These are phyloP conservation scores for Colletotrichum trifolii DNA, from an alignment of 2,329 filamentous ascomycete genomes.

Conservation along the genomic window DNA sequence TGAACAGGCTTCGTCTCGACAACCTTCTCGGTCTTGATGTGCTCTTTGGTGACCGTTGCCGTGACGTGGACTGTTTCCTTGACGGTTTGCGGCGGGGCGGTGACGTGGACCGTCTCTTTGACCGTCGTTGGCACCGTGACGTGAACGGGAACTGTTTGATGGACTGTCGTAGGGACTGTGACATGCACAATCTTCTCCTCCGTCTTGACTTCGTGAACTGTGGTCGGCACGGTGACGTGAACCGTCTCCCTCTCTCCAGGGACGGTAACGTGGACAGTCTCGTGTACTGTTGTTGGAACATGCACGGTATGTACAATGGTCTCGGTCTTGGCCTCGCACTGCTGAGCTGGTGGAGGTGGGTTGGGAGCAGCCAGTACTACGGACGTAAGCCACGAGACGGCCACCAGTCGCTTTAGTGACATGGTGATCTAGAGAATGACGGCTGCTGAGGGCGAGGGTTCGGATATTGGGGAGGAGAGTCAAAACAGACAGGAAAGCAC, in stretches of 20 bases:
- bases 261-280: conserved; percentile 23
- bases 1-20: conserved; percentile 16
- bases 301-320: conserved; percentile 32
- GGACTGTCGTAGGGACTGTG: conserved; percentile 16
- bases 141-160: conserved; percentile 23
- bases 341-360: conserved; percentile 17
- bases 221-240: conserved; percentile 27
- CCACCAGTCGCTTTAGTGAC: conserved; percentile 24
- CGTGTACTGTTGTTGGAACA: conserved; percentile 28
- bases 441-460: background rate
- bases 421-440: conserved; percentile 1
- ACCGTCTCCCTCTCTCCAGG: conserved; percentile 22
- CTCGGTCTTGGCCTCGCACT: conserved; percentile 27
- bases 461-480: background rate
- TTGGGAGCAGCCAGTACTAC: conserved; percentile 29
- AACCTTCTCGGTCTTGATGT: conserved; percentile 8
- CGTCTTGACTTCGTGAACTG: conserved; percentile 23
- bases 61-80: conserved; percentile 30
- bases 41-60: conserved; percentile 10
- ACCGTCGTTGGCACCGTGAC: conserved; percentile 17
- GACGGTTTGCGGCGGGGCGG: conserved; percentile 14
- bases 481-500: conserved; percentile 7
- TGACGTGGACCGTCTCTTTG: conserved; percentile 22
- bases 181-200: conserved; percentile 6
- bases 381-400: conserved; percentile 29